Evolutionary conservation across 768 basidiomycete genomes (phyloP), one percentile per base, ranked within the genome.

Genomic region (Russula sp.): DNA sequence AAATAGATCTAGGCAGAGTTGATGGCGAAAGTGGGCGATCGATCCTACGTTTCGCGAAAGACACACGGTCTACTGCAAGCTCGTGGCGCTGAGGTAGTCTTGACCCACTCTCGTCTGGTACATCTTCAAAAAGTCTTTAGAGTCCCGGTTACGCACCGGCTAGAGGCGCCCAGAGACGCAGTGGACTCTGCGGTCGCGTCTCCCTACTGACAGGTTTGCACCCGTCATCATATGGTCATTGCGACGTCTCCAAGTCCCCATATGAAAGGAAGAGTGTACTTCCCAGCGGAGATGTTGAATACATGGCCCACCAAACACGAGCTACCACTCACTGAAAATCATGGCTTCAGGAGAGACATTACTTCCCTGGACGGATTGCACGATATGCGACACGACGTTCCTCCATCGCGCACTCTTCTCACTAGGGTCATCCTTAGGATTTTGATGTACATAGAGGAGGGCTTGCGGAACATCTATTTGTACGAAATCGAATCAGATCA

Each of bases 201-300:
- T 6, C 63, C 37, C 20, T 27, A 14, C 45, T 45, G 9, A 8
- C 8, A 4, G 58, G 53, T 42, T 50, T 55, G 52, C 55, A 59
- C 20, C 49, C 53, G 8, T 16, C 42, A 13, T 64, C 47, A 32
- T 45, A 35, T 27, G 63, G 55, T 52, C 53, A 60, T 53, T 64
- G 55, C 35, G 63, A 64, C 10, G 50, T 52, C n/a, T 31, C 49
- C 49, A 53, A 55, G 42, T 64, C 63, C n/a, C 48, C 53, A 34
- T 64, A 60, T 27, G 63, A 64, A 11, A 64, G 53, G 52, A 64
- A 64, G 34, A 42, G 37, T 60, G 59, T 13, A 64, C 47, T 44
- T 60, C 63, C 31, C 3, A 3, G 2, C 1, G 27, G 27, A 14
- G 50, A 2, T 37, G 35, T 37, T 37, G 8, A 37, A 11, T 7